Evolutionary conservation across 805 yeast genomes (phyloP), one percentile per base, ranked within the genome.

Genomic region (Saccharomycopsis oosterbeekiorum): DNA sequence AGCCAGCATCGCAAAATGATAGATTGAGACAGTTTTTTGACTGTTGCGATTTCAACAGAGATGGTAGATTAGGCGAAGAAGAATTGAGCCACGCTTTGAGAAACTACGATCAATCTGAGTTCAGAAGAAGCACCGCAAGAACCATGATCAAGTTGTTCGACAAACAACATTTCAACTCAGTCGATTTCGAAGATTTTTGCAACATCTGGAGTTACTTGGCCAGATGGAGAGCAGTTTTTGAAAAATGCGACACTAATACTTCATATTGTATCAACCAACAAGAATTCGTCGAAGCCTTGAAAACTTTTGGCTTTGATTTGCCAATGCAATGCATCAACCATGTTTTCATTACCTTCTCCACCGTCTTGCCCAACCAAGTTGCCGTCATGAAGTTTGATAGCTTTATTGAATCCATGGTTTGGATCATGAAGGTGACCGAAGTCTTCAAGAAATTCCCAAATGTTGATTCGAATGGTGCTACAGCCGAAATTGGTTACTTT

Each of bases 211-310:
- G 62, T 39, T 63, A 63, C 29, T 57, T 63, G 43, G 47, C 64
- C 15, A 59, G 65, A 60, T 64, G 66, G 66, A 64, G 65, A 64
- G 60, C 63, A 15, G 62, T 64, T 11, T 64, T 64, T 50, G 63
- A 62, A 55, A 62, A 62, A 41, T 62, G 63, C n/a, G 66, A 64
- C 39, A 24, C 57, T 19, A 62, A 64, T 29, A 53, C 50, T 5
- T 58, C 60, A 36, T 57, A 43, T 21, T 57, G 60, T n/a, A 62
- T 64, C 21, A 62, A 62, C 43, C 60, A 62, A 51, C 36, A 29
- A 11, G 66, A 64, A 42, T 64, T 64, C 36, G 24, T 56, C 10
- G 57, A 62, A 21, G 63, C 65, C 53, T 54, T 64, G 40, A 60
- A 62, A 37, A 58, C 63, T 14, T 62, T 64, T 40, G 65, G 65